phyloP scores from a whole-genome alignment of 2,329 filamentous ascomycete genomes.

The Stagonosporopsis chrysanthemi region DNA sequence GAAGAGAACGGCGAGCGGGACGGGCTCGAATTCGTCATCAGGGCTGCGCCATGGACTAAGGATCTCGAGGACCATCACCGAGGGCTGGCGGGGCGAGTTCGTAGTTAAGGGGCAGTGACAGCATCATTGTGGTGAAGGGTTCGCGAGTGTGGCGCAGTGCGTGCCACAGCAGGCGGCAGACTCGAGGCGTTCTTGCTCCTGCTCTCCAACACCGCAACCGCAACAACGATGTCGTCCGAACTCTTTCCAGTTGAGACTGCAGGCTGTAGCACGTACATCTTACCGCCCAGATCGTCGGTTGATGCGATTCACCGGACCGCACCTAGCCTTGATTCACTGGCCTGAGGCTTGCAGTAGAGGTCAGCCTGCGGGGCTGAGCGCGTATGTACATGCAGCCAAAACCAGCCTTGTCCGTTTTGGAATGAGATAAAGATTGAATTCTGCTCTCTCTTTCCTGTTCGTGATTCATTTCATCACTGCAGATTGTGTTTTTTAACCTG shows the following conservation, averaged over 20 bases:
- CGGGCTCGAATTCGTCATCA: constrained; percentile 53
- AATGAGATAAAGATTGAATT: constrained; percentile 30
- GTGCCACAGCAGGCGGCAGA: constrained; percentile 4
- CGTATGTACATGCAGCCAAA: constrained; percentile 11
- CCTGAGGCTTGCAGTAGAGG: constrained; percentile 25
- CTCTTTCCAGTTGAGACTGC: background rate
- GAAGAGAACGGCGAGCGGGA: constrained; percentile 66
- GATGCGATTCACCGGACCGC: constrained; percentile 14
- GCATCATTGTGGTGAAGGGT: background rate
- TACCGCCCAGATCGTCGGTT: background rate
- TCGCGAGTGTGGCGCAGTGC: background rate
- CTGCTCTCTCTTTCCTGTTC: background rate
- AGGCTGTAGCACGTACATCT: background rate
- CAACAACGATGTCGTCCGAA: background rate
- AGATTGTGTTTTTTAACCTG: too few relatives aligned
- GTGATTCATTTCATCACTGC: background rate
- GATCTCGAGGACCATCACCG: constrained; percentile 41
- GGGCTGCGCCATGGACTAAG: constrained; percentile 37
- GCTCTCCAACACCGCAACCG: background rate
- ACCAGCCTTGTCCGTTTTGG: constrained; percentile 23
- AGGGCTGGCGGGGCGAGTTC: constrained; percentile 1
- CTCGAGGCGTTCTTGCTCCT: constrained; percentile 6
- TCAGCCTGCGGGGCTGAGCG: constrained; percentile 40
- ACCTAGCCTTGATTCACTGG: constrained; percentile 20
- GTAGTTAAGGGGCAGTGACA: constrained; percentile 11